Percentiles rank a stretch among this genome's conserved stretches.
Conservation (phyloP, 441 rosid species). For the Populus hybrid region DNA sequence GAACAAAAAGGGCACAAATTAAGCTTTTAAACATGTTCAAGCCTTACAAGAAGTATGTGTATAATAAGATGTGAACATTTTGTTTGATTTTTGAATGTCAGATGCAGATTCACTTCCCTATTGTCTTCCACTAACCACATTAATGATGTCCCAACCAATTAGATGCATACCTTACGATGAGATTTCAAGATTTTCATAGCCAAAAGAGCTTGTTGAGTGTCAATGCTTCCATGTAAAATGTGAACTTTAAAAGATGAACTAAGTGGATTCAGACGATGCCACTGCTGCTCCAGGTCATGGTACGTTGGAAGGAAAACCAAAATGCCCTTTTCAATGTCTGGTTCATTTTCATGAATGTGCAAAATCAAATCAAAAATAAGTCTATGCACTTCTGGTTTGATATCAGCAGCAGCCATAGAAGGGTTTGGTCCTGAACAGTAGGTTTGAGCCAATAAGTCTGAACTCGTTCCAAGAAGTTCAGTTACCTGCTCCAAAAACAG, state of each 20-base stretch:
- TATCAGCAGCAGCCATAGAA: constrained; percentile 53
- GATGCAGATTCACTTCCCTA: not conserved
- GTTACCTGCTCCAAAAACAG: constrained; percentile 50
- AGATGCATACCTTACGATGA: constrained; percentile 74
- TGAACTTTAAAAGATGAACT: constrained; percentile 67
- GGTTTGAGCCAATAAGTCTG: constrained; percentile 40
- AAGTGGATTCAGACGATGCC: constrained; percentile 59
- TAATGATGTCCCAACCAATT: constrained; percentile 12
- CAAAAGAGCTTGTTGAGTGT: constrained; percentile 76
- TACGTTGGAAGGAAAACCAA: constrained; percentile 96
- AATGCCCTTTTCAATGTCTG: constrained; percentile 85
- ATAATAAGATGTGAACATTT: not conserved
- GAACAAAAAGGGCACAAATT: not conserved
- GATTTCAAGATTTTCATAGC: constrained; percentile 88
- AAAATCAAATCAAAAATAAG: constrained; percentile 75
- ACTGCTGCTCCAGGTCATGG: constrained; percentile 78
- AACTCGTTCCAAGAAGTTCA: constrained; percentile 50
- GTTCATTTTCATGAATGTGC: constrained; percentile 70
- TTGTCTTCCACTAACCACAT: not conserved
- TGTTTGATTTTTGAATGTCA: not conserved
- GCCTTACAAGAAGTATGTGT: not conserved
- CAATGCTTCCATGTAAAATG: constrained; percentile 84
- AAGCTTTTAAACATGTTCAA: not conserved
- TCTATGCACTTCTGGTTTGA: constrained; percentile 68
- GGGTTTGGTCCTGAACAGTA: constrained; percentile 70